A percentile compares a stretch with the other conserved stretches of the same genome.
Evolutionary conservation across 2,329 filamentous ascomycete species (phyloP).

Genomic region (Pyricularia grisea): DNA sequence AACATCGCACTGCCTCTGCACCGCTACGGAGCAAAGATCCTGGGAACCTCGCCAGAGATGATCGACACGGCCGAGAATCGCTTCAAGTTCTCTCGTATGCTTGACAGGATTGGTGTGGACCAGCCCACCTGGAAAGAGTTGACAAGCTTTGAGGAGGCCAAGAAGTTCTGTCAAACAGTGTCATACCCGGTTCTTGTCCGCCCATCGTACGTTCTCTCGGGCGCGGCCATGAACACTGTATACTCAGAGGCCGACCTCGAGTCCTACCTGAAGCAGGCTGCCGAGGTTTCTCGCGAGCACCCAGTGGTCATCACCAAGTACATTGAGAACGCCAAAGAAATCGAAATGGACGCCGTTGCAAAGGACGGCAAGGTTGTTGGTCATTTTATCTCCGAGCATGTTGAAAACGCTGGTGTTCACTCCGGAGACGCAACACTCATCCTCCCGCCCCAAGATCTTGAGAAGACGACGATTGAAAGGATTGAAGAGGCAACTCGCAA

Average conservation of each 20-base stretch:
- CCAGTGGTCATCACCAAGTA: constrained; percentile 99
- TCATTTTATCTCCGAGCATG: constrained; percentile 97
- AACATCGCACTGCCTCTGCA: constrained; percentile 90
- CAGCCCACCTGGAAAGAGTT: constrained; percentile 98
- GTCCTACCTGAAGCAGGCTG: constrained; percentile 81
- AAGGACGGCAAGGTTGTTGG: constrained; percentile 82
- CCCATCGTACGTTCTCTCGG: constrained; percentile 93
- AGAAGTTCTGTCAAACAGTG: constrained; percentile 77
- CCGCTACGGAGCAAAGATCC: constrained; percentile 80
- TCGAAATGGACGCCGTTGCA: constrained; percentile 98
- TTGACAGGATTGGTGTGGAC: constrained; percentile 89
- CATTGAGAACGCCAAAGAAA: constrained; percentile 98
- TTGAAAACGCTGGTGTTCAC: constrained; percentile 97
- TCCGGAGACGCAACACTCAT: constrained; percentile 96
- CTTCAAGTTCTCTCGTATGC: constrained; percentile 98
- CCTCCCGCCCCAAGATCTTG: constrained; percentile 85
- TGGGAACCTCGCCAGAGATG: constrained; percentile 97
- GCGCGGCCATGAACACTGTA: constrained; percentile 98
- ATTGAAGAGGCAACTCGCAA: constrained; percentile 94
- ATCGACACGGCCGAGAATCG: constrained; percentile 96
- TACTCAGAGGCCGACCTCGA: constrained; percentile 92
- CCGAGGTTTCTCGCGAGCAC: constrained; percentile 87
- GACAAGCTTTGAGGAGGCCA: constrained; percentile 87
- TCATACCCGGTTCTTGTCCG: constrained; percentile 90
- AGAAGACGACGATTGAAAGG: constrained; percentile 75